Percentiles rank a stretch among this genome's conserved stretches.
phyloP scores from a whole-genome alignment of 495 filamentous ascomycete genomes.

The Penicillium cinerascens region DNA sequence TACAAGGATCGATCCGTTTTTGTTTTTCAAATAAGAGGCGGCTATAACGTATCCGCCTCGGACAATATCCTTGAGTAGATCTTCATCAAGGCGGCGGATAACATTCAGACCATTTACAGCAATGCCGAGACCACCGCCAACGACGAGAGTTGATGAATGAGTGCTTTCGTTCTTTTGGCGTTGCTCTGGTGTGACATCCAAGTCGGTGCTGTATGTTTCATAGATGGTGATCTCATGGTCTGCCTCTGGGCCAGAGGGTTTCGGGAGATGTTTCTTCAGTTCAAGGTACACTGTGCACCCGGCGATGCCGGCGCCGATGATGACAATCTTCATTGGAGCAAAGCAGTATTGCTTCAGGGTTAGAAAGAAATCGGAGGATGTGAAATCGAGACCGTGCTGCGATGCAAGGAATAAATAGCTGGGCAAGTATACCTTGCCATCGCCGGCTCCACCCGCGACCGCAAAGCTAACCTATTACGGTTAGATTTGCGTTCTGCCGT shows the following conservation, averaged over 20 bases:
- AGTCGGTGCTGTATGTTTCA: conserved; percentile 12
- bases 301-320: conserved; percentile 47
- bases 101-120: conserved; percentile 13
- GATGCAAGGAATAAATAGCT: conserved; percentile 6
- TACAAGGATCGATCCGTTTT: conserved; percentile 33
- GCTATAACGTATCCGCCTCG: conserved; percentile 35
- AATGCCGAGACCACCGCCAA: conserved; percentile 16
- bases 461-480: conserved; percentile 6
- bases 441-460: neutral
- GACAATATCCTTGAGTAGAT: conserved; percentile 20
- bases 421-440: neutral
- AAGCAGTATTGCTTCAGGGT: neutral
- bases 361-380: neutral
- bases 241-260: neutral
- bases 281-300: conserved; percentile 44
- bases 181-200: conserved; percentile 8
- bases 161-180: conserved; percentile 3
- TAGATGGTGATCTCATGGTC: conserved; percentile 17
- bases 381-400: neutral
- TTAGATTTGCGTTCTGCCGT: neutral
- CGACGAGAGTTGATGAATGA: conserved; percentile 13
- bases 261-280: conserved; percentile 36
- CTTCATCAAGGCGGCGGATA: conserved; percentile 12
- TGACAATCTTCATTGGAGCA: conserved; percentile 44
- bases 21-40: conserved; percentile 34